Base-by-base conservation (phyloP, 257 asterid genomes). In the Ligustrum vulgare region DNA sequence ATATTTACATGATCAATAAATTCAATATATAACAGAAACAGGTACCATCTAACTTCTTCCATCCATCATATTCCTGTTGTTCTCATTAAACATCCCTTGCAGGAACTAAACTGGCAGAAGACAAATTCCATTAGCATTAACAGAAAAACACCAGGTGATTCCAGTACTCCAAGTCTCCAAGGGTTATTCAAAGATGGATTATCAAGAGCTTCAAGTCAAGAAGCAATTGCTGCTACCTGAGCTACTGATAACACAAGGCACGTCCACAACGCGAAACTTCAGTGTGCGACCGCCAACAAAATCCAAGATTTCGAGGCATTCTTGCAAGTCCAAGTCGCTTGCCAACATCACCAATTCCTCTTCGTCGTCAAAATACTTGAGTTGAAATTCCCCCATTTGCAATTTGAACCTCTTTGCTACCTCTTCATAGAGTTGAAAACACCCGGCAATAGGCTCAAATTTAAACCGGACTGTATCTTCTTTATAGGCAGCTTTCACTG, bases 261-360 rank as follows among this genome's bases (percentile, higher is more conserved):
- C 69, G 43, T 85, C 90, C 10, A 82, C 84, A 39, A 90, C 91
- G 2, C 78, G 64, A 76, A 91, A 82, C 90, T 85, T 90, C 43
- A 86, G 85, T 3, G 16, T 72, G 18, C 80, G 83, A 47, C 86
- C 78, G 54, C 93, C 90, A 5, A 75, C 72, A 62, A 58, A 71
- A 60, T 91, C 88, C 43, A 89, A 60, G 51, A 91, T 76, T 6
- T 93, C 93, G 0, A 88, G 75, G 62, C 97, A 91, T 82, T 93
- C 97, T 2, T 77, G 82, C 74, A 93, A 75, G 82, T 91, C 97
- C 1, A 86, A 87, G 75, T 91, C 97, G 49, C 43, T 91, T 74
- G 88, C 91, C 87, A 93, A 54, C 91, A 84, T 82, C 81, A 93
- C 96, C 97, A 93, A 91, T 82, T 93, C 97, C 72, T 85, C 80